phyloP scores from a whole-genome alignment of 2,329 filamentous ascomycete species.

The Thermothelomyces thermophilus region DNA sequence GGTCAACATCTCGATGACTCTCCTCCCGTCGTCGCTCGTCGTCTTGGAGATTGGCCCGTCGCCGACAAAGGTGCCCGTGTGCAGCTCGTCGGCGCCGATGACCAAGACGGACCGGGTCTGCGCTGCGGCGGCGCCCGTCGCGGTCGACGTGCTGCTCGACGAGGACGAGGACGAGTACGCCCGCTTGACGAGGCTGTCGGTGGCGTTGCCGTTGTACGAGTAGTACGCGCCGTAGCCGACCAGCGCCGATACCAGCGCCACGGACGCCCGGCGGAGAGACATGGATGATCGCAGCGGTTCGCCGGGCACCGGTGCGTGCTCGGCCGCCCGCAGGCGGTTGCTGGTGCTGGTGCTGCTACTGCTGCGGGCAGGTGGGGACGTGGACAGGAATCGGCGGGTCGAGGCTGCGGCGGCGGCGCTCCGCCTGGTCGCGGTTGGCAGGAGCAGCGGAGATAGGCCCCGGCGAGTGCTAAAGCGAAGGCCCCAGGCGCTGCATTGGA shows the following conservation, averaged over 20 bases:
- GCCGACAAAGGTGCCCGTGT: slow-evolving; percentile 77
- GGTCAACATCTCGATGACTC: slow-evolving; percentile 91
- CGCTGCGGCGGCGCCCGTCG: slow-evolving; percentile 38
- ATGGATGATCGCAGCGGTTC: slow-evolving; percentile 61
- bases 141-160: slow-evolving; percentile 28
- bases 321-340: slow-evolving; percentile 25
- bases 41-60: slow-evolving; percentile 84
- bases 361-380: slow-evolving; percentile 29
- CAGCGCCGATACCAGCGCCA: slow-evolving; percentile 61
- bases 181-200: slow-evolving; percentile 33
- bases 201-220: slow-evolving; percentile 48
- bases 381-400: slow-evolving; percentile 20
- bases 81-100: slow-evolving; percentile 84
- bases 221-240: slow-evolving; percentile 75
- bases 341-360: slow-evolving; percentile 32
- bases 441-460: slow-evolving; percentile 32
- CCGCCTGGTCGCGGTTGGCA: slow-evolving; percentile 21
- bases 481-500: slow-evolving; percentile 57
- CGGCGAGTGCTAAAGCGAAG: slow-evolving; percentile 43
- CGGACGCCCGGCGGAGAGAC: slow-evolving; percentile 63
- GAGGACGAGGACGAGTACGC: slow-evolving; percentile 35
- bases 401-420: slow-evolving; percentile 20
- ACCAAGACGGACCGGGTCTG: slow-evolving; percentile 67
- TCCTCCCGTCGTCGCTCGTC: slow-evolving; percentile 74
- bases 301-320: slow-evolving; percentile 29